Conservation (phyloP, 257 asterid species). For the Anisodus acutangulus region DNA sequence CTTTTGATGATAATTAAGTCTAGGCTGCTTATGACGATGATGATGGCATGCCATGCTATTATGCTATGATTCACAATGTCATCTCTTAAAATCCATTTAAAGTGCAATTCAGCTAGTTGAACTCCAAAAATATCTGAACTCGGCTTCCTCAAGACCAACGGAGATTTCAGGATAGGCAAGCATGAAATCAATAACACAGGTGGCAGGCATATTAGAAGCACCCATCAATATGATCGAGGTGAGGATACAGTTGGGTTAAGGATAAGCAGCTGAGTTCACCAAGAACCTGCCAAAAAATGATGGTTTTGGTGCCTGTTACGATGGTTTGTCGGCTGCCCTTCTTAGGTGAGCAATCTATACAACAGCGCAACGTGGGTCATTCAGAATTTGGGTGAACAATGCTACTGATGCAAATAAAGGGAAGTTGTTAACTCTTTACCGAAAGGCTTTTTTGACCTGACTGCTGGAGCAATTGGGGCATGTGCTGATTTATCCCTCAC, state of each 20-base stretch:
- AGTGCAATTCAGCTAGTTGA: no score
- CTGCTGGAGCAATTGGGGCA: slow-evolving; percentile 91
- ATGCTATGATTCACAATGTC: no score
- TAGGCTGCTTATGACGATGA: no score
- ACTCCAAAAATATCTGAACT: no score
- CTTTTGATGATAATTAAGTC: no score
- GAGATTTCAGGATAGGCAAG: no score
- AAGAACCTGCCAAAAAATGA: no score
- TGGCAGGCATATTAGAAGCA: slow-evolving; percentile 94
- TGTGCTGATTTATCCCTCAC: no score
- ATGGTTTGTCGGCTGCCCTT: slow-evolving; percentile 91
- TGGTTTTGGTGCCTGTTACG: slow-evolving; percentile 77
- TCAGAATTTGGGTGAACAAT: slow-evolving; percentile 78
- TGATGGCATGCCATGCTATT: no score
- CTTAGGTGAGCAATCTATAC: slow-evolving; percentile 92
- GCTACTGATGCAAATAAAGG: slow-evolving; percentile 88
- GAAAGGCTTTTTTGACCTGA: slow-evolving; percentile 88
- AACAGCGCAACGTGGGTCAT: slow-evolving; percentile 89
- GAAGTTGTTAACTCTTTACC: slow-evolving; percentile 81
- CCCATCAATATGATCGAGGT: slow-evolving; percentile 97
- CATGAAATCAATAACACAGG: slow-evolving; percentile 57
- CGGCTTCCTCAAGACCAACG: no score
- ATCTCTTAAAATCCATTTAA: no score
- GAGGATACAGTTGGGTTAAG: slow-evolving; percentile 92
- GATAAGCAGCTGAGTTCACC: slow-evolving; percentile 73